Conservation (phyloP, 108 stramenopile species). For the Epipyxis sp. region DNA sequence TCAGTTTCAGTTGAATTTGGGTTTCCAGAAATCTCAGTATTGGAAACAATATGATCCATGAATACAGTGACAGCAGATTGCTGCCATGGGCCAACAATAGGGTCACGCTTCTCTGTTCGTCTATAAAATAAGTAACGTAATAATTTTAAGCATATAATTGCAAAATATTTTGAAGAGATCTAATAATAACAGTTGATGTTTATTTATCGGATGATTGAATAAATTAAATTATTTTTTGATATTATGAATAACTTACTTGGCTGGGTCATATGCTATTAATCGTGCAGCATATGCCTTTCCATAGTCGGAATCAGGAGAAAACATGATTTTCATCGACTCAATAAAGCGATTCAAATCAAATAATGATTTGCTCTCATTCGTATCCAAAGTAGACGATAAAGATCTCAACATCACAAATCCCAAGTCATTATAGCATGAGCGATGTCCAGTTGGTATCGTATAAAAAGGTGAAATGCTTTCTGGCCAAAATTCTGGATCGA, state of each 20-base stretch:
- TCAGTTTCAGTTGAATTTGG: not conserved
- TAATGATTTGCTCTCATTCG: no score
- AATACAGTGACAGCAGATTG: not conserved
- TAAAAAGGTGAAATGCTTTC: not conserved
- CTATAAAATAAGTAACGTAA: no score
- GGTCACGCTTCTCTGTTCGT: not conserved
- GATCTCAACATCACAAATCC: not conserved
- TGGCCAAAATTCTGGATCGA: not conserved
- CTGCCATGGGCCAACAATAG: not conserved
- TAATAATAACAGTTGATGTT: no score
- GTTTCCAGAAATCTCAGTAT: not conserved
- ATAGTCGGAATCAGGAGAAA: not conserved
- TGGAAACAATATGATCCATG: not conserved
- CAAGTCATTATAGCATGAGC: constrained; percentile 12
- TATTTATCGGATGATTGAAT: no score
- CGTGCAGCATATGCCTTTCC: not conserved
- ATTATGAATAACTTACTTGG: not conserved
- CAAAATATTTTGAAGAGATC: no score
- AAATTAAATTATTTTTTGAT: no score
- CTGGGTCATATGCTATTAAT: not conserved
- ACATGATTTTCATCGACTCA: not conserved
- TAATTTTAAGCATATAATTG: no score
- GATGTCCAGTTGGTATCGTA: not conserved
- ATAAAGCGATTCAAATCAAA: not conserved
- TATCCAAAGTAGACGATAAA: not conserved